phyloP scores from a whole-genome alignment of 345 rosid genomes.

The Gossypium ekmanianum region DNA sequence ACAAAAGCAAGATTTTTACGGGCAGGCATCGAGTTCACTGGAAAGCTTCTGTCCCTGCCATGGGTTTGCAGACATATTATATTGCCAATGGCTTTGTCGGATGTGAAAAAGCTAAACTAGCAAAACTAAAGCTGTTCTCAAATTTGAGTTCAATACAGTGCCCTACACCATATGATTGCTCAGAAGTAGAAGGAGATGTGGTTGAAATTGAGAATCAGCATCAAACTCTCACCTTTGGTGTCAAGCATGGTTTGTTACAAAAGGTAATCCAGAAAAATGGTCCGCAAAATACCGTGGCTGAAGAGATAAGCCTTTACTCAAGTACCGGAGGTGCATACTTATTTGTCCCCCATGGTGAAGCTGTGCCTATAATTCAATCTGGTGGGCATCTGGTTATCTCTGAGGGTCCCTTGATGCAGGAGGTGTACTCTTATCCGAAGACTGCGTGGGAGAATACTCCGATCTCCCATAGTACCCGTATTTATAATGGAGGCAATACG shows the following conservation, averaged over 20 bases:
- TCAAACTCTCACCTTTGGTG: slow-evolving; percentile 68
- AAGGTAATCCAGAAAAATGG: slow-evolving; percentile 52
- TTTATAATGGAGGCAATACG: slow-evolving; percentile 59
- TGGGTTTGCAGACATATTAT: slow-evolving; percentile 88
- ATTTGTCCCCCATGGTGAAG: slow-evolving; percentile 76
- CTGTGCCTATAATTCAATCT: slow-evolving; percentile 53
- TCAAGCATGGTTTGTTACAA: slow-evolving; percentile 61
- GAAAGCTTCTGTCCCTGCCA: slow-evolving; percentile 86
- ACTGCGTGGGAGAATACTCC: slow-evolving; percentile 69
- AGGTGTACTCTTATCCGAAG: slow-evolving; percentile 75
- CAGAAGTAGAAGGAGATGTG: slow-evolving; percentile 51
- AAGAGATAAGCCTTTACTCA: slow-evolving; percentile 75
- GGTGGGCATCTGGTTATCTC: slow-evolving; percentile 63
- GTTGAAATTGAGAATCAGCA: slow-evolving; percentile 61
- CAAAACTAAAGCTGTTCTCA: slow-evolving; percentile 52
- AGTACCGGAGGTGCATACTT: slow-evolving; percentile 87
- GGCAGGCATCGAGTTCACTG: slow-evolving; percentile 86
- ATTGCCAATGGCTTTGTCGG: slow-evolving; percentile 71
- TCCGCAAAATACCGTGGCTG: slow-evolving; percentile 44
- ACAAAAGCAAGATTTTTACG: slow-evolving; percentile 54
- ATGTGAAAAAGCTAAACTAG: slow-evolving; percentile 76
- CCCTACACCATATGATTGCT: slow-evolving; percentile 70
- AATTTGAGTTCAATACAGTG: slow-evolving; percentile 51
- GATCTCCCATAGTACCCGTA: slow-evolving; percentile 70
- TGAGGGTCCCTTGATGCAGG: slow-evolving; percentile 78